Evolutionary conservation across 1,139 yeast genomes (phyloP), one percentile per base, ranked within the genome.

Genomic region (Lizanozyma gosingica): DNA sequence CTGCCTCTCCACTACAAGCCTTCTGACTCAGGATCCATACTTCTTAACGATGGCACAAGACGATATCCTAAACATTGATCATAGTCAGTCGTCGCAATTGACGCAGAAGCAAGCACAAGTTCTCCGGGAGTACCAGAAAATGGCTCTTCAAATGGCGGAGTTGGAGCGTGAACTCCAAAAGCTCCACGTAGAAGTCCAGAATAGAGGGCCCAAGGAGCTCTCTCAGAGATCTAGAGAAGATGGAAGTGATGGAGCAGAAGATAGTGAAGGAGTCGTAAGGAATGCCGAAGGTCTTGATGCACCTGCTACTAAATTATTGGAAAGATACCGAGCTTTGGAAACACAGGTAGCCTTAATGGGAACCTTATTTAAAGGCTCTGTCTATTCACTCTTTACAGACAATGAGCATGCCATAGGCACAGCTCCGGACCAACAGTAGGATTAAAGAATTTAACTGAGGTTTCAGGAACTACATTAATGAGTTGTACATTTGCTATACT

Each of bases 361-460:
- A 41, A 81, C 86, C 0, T 58, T 78, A 36, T 77, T 81, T 62
- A 79, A 80, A 48, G 80, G 83, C 4, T 82, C 87, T 14, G 86
- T 81, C 2, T 81, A 80, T 53, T 74, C 80, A 4, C 56, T 73
- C 47, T 75, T 69, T 47, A 22, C 29, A 22, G 29, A 22, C 11
- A 22, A 22, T 11, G 29, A 22, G 29, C 29, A 22, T 22, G 29
- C 29, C 6, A 6, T 11, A 6, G 29, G 29, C 6, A 11, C 29
- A 6, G 11, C 29, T 22, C 11, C 29, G 29, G 29, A 22, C 11
- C 29, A 22, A 6, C 6, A 22, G 11, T 22, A 22, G 29, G 11
- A n/a, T n/a, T n/a, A n/a, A n/a, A n/a, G n/a, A n/a, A n/a, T n/a
- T n/a, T n/a, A n/a, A n/a, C n/a, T 22, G 29, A 22, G 29, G 29